Evolutionary conservation across 148 eudicot species (phyloP).

Genomic region (Chenopodium quinoa): DNA sequence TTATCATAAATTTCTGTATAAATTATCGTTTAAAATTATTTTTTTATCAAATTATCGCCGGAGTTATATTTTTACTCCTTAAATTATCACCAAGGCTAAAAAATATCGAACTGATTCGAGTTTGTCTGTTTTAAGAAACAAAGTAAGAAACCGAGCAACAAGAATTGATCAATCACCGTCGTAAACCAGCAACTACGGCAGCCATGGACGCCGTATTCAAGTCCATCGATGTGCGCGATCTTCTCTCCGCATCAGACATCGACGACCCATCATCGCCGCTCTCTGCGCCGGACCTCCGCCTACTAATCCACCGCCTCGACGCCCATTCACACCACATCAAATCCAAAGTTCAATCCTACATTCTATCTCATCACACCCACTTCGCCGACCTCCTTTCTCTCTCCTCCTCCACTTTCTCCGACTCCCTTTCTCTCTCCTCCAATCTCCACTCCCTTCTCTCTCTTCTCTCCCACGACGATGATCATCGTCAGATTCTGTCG

Average conservation of each 20-base stretch:
- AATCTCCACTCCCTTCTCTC: conserved; percentile 40
- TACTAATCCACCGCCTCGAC: conserved; percentile 68
- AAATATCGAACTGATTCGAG: no score
- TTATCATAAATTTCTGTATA: no score
- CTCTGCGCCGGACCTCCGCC: conserved; percentile 93
- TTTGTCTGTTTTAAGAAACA: no score
- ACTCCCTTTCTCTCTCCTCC: conserved; percentile 39
- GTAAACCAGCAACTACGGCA: not conserved
- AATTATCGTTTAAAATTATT: no score
- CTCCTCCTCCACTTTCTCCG: conserved; percentile 47
- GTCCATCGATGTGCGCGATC: conserved; percentile 59
- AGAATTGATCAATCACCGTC: not conserved
- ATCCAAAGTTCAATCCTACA: conserved; percentile 60
- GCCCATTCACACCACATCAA: conserved; percentile 65
- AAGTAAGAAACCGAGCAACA: no score
- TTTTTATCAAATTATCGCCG: no score
- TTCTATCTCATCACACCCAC: conserved; percentile 57
- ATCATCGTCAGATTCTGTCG: conserved; percentile 38
- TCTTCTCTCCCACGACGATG: conserved; percentile 31
- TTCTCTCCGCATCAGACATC: conserved; percentile 53
- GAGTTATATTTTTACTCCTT: no score
- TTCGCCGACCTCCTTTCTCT: conserved; percentile 64
- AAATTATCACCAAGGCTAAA: no score
- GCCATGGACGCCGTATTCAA: conserved; percentile 62
- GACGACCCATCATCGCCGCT: conserved; percentile 62